These are phyloP conservation scores for Hypoxylon sp. DNA, from an alignment of 2,329 filamentous ascomycete genomes.

Conservation along the genomic window DNA sequence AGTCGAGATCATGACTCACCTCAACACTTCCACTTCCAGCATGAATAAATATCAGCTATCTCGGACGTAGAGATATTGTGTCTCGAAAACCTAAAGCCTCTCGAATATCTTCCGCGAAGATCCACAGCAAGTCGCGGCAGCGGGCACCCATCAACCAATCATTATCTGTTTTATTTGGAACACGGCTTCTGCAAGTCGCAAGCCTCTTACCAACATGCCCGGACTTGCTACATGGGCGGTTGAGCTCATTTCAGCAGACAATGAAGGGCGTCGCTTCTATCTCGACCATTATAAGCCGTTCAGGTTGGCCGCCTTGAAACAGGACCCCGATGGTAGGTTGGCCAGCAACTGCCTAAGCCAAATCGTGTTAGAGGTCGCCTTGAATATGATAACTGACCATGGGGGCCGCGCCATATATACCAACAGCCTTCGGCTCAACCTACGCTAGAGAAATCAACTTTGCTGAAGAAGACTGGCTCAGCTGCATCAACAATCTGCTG, in stretches of 20 bases:
- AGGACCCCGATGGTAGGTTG: slow-evolving; percentile 48
- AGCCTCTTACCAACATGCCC: slow-evolving; percentile 32
- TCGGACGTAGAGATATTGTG: slow-evolving; percentile 4
- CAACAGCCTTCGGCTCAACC: slow-evolving; percentile 55
- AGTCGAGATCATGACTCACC: slow-evolving; percentile 14
- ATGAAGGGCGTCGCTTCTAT: slow-evolving; percentile 48
- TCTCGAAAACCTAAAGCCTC: slow-evolving; percentile 2
- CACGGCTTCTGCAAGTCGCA: slow-evolving; percentile 7
- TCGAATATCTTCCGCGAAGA: background rate
- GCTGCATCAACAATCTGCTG: slow-evolving; percentile 53
- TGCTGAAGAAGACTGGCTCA: slow-evolving; percentile 53
- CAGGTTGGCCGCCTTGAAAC: slow-evolving; percentile 47
- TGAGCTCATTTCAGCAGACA: slow-evolving; percentile 42
- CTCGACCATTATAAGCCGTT: slow-evolving; percentile 51
- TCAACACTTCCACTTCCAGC: slow-evolving; percentile 1
- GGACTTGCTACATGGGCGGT: slow-evolving; percentile 42
- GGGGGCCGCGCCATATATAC: slow-evolving; percentile 5
- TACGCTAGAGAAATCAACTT: slow-evolving; percentile 54
- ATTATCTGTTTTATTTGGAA: slow-evolving; percentile 12
- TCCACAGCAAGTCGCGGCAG: slow-evolving; percentile 15
- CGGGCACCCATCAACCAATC: slow-evolving; percentile 22
- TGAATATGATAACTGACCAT: slow-evolving; percentile 36
- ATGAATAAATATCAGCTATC: background rate
- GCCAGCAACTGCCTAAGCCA: slow-evolving; percentile 7
- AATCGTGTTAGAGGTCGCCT: slow-evolving; percentile 16